These are phyloP conservation scores for Pulveroboletus sp. DNA, from an alignment of 768 basidiomycete species.

Conservation along the genomic window DNA sequence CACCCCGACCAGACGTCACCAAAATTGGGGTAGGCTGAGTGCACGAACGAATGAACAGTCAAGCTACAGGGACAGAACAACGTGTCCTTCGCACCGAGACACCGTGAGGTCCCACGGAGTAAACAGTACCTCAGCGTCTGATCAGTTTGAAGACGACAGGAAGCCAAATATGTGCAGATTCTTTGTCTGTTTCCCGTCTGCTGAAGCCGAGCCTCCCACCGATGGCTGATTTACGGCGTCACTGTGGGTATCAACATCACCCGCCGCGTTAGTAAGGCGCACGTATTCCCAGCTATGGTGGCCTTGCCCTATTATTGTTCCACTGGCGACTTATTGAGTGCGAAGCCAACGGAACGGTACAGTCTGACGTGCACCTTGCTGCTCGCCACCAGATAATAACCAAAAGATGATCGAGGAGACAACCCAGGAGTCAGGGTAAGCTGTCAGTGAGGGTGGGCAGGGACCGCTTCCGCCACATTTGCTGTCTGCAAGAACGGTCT, in stretches of 20 bases:
- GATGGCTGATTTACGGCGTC: constrained; percentile 9
- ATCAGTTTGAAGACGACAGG: not conserved
- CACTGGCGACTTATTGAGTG: not conserved
- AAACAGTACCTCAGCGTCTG: not conserved
- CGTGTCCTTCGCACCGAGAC: not conserved
- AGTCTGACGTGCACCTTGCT: not conserved
- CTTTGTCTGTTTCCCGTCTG: constrained; percentile 9
- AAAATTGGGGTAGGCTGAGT: constrained; percentile 6
- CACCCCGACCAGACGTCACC: constrained; percentile 1
- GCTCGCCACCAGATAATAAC: not conserved
- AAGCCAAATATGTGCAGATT: constrained; percentile 9
- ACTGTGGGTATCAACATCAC: constrained; percentile 3
- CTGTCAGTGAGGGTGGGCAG: not conserved
- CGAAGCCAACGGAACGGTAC: not conserved
- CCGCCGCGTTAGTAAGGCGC: constrained; percentile 4
- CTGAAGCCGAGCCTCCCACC: constrained; percentile 3
- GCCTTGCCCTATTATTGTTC: not conserved
- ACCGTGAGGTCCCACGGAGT: constrained; percentile 8
- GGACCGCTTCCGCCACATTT: not conserved
- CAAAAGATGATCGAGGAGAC: constrained; percentile 3
- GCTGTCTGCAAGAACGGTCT: not conserved
- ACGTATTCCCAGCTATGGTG: constrained; percentile 11
- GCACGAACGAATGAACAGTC: constrained; percentile 3
- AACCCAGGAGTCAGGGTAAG: constrained; percentile 18
- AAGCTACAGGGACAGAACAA: not conserved